A percentile compares a stretch with the other conserved stretches of the same genome.
Evolutionary conservation across 1,284 basidiomycete species (phyloP).

Genomic region (Porodaedalea pini): DNA sequence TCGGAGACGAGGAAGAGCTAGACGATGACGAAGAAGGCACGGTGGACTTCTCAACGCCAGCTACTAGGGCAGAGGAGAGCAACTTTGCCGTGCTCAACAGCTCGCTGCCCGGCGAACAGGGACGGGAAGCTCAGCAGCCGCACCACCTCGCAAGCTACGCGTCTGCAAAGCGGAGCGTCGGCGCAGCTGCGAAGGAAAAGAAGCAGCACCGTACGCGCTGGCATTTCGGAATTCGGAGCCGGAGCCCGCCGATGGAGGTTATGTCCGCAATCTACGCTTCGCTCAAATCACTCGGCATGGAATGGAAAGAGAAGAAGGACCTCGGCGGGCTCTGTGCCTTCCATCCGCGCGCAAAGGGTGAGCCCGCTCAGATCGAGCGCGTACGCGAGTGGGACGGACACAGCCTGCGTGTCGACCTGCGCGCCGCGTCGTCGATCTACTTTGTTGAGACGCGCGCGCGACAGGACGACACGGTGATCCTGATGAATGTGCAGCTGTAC

Average conservation of each 20-base stretch:
- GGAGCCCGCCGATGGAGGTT: constrained; percentile 97
- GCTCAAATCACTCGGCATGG: constrained; percentile 90
- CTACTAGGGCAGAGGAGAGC: constrained; percentile 47
- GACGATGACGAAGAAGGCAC: constrained; percentile 49
- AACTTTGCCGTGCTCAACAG: constrained; percentile 85
- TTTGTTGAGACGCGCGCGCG: constrained; percentile 93
- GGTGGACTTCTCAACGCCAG: constrained; percentile 47
- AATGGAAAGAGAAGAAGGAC: constrained; percentile 86
- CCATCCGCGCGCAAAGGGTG: constrained; percentile 22
- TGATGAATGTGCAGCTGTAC: constrained; percentile 97
- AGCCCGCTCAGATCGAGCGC: constrained; percentile 52
- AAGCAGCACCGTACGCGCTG: constrained; percentile 78
- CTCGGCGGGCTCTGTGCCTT: constrained; percentile 64
- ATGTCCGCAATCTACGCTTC: constrained; percentile 99
- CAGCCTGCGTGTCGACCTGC: constrained; percentile 52
- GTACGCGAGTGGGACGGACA: constrained; percentile 60
- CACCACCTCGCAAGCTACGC: constrained; percentile 62
- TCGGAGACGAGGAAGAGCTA: constrained; percentile 39
- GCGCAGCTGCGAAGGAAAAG: constrained; percentile 47
- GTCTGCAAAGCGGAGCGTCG: constrained; percentile 53
- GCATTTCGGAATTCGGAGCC: constrained; percentile 97
- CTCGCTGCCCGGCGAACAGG: constrained; percentile 57
- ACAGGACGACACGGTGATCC: constrained; percentile 87
- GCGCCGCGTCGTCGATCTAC: constrained; percentile 74
- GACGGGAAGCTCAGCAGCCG: constrained; percentile 42